Conservation (phyloP, 2,329 filamentous ascomycete species). For the Venturia asperata region DNA sequence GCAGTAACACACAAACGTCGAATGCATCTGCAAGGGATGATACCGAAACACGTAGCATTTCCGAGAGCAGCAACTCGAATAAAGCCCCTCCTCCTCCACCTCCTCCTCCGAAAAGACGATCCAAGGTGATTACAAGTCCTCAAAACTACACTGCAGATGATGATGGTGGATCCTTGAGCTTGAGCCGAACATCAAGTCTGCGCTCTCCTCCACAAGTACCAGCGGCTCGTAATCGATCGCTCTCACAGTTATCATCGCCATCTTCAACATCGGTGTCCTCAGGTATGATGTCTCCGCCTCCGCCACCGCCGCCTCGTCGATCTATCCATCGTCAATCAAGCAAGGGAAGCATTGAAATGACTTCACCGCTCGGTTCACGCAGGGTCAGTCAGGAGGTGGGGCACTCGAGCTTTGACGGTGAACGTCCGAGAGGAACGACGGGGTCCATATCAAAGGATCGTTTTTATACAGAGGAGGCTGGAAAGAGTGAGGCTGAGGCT, state of each 20-base stretch:
- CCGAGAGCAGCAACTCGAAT: slow-evolving; percentile 12
- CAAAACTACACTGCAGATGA: background rate
- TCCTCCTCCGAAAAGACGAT: slow-evolving; percentile 12
- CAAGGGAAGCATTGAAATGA: slow-evolving; percentile 12
- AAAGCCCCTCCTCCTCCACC: slow-evolving; percentile 15
- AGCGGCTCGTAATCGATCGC: slow-evolving; percentile 9
- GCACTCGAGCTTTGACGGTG: slow-evolving; percentile 14
- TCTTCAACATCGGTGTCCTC: background rate
- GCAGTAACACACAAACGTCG: slow-evolving; percentile 10
- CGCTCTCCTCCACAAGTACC: slow-evolving; percentile 15
- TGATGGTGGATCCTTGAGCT: background rate
- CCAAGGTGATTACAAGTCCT: background rate
- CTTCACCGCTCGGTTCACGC: slow-evolving; percentile 12
- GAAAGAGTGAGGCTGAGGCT: slow-evolving; percentile 9
- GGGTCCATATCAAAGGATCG: slow-evolving; percentile 9
- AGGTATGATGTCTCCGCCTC: slow-evolving; percentile 6
- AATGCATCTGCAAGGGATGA: slow-evolving; percentile 3
- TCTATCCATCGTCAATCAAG: slow-evolving; percentile 9
- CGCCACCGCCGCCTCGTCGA: slow-evolving; percentile 16
- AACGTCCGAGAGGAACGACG: background rate
- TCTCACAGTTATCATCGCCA: slow-evolving; percentile 8
- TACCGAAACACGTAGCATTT: background rate
- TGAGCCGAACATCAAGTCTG: slow-evolving; percentile 13
- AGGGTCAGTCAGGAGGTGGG: slow-evolving; percentile 12
- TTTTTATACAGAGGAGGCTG: slow-evolving; percentile 6